Base-by-base conservation (phyloP, 306 rosid species). In the Quercus agrifolia region DNA sequence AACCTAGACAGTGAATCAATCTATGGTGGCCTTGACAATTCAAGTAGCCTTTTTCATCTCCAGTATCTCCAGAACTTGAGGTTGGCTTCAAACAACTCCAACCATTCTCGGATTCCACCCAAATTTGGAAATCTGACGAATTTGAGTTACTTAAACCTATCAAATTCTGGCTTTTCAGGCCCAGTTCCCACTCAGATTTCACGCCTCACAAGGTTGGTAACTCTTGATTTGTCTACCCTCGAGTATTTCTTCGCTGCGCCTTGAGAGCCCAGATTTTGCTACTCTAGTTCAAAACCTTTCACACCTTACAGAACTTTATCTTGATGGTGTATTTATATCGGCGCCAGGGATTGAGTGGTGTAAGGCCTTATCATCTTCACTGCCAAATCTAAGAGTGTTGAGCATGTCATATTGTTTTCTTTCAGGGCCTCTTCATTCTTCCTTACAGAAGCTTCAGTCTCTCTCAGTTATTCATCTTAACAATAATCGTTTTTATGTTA, bases 271-370 rank as follows among this genome's bases (percentile, higher is more conserved):
- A 75, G 74, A 31, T 79, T 44, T 89, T 1, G 35, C 2, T 3
- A 38, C 18, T 46, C 54, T 88, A 44, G 69, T 88, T 14, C 83
- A 70, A 9, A 83, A 85, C 52, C 81, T 93, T 59, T 44, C 70
- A 0, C 27, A 78, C 19, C 78, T 91, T 30, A n/a, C 5, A 14
- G 79, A 83, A 52, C 61, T 91, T n/a, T n/a, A 54, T 84, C 74
- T 93, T 0, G 90, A 93, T 80, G 89, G 92, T 69, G 84, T 86
- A 2, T 27, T 1, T 5, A 74, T 89, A 77, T 79, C 90, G 23
- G 87, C 81, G 1, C 4, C 4, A 7, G 89, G 89, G 25, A 3
- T 73, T 0, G 71, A 90, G 15, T 91, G 98, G 98, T 30, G 87
- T 33, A 35, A 56, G 20, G 83, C 79, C 0, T 19, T 86, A 55